These are phyloP conservation scores for Globisporangium polare DNA, from an alignment of 352 stramenopile genomes.

Conservation along the genomic window DNA sequence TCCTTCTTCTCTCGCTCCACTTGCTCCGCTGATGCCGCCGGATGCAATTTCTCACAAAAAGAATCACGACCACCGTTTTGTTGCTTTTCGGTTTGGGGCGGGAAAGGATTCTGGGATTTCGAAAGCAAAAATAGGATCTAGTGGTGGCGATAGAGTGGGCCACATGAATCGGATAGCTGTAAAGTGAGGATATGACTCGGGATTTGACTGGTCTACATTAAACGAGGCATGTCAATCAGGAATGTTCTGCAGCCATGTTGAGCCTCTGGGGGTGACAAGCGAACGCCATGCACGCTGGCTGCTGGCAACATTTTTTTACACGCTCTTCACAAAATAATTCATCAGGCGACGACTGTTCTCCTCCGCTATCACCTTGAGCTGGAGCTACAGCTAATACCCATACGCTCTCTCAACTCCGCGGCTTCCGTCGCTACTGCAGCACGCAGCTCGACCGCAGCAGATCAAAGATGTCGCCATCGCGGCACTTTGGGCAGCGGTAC, in stretches of 20 bases:
- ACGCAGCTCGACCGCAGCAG: conserved; percentile 53
- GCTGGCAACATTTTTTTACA: background rate
- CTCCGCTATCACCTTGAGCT: background rate
- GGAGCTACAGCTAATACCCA: background rate
- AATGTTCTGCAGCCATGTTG: conserved; percentile 2
- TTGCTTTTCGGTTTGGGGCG: background rate
- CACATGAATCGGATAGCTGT: too few species aligned
- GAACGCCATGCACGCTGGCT: background rate
- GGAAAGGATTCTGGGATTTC: background rate
- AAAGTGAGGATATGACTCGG: too few species aligned
- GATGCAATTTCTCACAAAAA: background rate
- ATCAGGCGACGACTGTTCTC: background rate
- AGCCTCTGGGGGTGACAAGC: background rate
- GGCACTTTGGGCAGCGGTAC: conserved; percentile 63
- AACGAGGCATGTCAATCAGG: too few species aligned
- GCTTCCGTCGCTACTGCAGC: conserved; percentile 45
- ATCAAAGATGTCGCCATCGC: conserved; percentile 40
- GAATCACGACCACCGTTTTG: background rate
- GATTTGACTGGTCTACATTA: too few species aligned
- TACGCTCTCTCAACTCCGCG: background rate
- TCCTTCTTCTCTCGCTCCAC: background rate
- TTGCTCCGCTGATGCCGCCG: background rate
- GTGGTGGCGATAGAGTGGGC: too few species aligned
- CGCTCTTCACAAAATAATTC: background rate
- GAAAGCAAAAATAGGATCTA: background rate